Base-by-base conservation (phyloP, 192 early-diverging fungal genomes). In the Podila minutissima region DNA sequence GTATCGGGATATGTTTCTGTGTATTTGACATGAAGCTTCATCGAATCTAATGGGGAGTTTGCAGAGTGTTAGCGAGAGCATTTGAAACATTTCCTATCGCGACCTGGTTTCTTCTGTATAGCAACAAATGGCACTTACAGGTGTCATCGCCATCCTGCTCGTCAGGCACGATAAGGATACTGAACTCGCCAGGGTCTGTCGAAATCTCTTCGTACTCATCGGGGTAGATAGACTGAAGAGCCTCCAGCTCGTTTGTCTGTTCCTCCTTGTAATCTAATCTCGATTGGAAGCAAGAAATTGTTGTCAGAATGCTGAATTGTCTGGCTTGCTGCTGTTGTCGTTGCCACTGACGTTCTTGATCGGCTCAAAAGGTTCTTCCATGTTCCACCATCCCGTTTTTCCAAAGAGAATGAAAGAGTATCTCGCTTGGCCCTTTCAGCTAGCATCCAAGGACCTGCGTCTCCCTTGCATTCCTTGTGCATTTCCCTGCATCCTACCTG, bases 211-310 rank as follows among this genome's bases (percentile, higher is more conserved):
- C 85, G 51, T 93, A 89, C 78, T 94, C 93, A 66, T 91, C 91
- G 50, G 91, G 89, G 83, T 95, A 95, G 75, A 95, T 95, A 49
- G 92, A 93, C 67, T 93, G 87, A 59, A 95, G 89, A 24, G 91
- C 93, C 68, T 94, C 93, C 48, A 95, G 67, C 70, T 95, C 94
- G 74, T 91, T 92, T 32, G 86, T 83, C 82, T 94, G 93, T 81
- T 95, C 94, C 69, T 93, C 94, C 37, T 83, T 79, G 82, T 94
- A 93, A 84, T 92, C 92, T 85, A 86, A 68, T 49, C 4, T 60
- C 17, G 41, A 46, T 4, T 46, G 41, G 15, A 46, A 46, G 41
- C 41, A 46, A 11, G 12, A 46, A 17, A 17, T 46, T 15, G 41
- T 37, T 7, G 35, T 46, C 41, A 46, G 41, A 4, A 46, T 7